Base-by-base conservation (phyloP, 139 green algal genomes). In the Picochlorum sp. region DNA sequence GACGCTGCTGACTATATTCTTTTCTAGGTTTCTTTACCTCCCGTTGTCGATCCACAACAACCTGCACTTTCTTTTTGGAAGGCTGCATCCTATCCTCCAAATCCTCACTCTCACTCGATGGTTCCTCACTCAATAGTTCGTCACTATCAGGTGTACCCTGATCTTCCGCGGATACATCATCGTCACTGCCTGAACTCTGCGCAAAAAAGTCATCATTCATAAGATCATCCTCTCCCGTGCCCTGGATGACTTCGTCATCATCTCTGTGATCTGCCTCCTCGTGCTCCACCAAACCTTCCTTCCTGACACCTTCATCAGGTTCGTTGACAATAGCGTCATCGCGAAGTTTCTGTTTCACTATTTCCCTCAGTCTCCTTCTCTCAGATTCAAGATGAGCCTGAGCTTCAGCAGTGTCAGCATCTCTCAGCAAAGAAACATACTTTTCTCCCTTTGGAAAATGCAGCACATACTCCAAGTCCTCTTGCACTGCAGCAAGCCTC, bases 401-500 rank as follows among this genome's bases (percentile, higher is more conserved):
- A 7, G 74, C 81, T 34, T 79, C 81, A 6, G 81, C 61, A 1
- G 67, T 67, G 6, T 84, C 75, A 2, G 80, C 20, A 54, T 54
- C n/a, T 38, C 71, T 79, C 30, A 95, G 64, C 7, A 96, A 49
- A 9, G 76, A 83, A 26, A 96, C 87, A 65, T 93, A 96, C 67
- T 89, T 89, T 65, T 94, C 84, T 6, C 74, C 81, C 60, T 84
- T 86, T 11, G 89, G 89, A 51, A 96, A 96, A 71, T 93, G 67
- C 23, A 77, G 57, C 16, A 96, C 86, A 62, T 96, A 96, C 70
- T 87, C 57, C 45, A 92, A 76, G 62, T 90, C 81, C 14, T 81
- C 68, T 28, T 75, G n/a, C 38, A 73, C 26, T 67, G 77, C 28
- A 24, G 69, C 59, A 59, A 83, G 62, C 55, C 50, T n/a, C 2